phyloP scores from a whole-genome alignment of 805 yeast genomes.

The Candida koratica region DNA sequence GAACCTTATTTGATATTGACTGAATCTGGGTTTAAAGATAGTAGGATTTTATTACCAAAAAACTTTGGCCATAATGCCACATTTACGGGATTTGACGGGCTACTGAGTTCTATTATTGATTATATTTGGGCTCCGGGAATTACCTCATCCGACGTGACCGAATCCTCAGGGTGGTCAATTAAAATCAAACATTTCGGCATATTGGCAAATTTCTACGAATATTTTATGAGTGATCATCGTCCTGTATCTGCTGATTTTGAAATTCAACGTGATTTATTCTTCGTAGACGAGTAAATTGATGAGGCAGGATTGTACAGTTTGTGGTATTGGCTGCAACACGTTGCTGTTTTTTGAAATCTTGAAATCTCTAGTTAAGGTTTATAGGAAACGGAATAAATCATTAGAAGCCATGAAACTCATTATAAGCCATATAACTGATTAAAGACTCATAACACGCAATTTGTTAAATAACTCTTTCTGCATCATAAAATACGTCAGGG shows the following conservation, averaged over 20 bases:
- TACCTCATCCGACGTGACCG: neutral
- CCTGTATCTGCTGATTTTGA: constrained; percentile 30
- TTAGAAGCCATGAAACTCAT: no score
- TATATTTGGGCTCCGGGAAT: constrained; percentile 42
- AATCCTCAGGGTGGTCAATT: constrained; percentile 12
- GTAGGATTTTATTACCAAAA: constrained; percentile 29
- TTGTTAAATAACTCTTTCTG: no score
- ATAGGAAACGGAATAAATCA: no score
- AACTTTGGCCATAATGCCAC: constrained; percentile 44
- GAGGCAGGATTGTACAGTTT: no score
- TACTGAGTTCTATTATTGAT: constrained; percentile 36
- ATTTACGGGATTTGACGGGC: constrained; percentile 47
- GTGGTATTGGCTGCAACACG: no score
- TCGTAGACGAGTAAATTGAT: no score
- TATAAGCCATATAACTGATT: no score
- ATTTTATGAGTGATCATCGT: constrained; percentile 40
- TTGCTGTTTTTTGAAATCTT: no score
- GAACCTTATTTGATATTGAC: constrained; percentile 39
- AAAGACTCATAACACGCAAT: no score
- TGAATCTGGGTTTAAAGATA: constrained; percentile 24
- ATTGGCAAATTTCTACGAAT: constrained; percentile 31
- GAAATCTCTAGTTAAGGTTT: no score
- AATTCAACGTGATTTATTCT: no score
- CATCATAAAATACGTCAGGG: no score
- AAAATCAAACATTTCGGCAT: constrained; percentile 37